Conservation (phyloP, 371 early-diverging fungal species). For the Rhizopus sp. region DNA sequence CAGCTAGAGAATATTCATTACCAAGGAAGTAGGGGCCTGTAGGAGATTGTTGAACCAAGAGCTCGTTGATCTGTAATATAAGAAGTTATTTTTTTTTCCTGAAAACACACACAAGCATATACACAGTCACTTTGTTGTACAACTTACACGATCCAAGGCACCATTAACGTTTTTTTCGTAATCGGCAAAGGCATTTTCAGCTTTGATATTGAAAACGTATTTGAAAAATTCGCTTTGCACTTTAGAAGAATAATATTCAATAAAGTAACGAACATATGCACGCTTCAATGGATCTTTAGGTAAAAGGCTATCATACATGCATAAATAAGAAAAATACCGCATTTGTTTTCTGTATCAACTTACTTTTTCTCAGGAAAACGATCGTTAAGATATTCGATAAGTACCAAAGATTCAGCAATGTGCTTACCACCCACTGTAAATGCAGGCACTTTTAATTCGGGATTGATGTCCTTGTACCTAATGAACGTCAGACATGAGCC, state of each 20-base stretch:
- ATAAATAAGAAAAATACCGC: neutral
- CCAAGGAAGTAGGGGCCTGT: constrained; percentile 68
- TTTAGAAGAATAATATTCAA: constrained; percentile 53
- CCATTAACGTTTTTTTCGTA: constrained; percentile 18
- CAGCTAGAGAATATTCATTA: constrained; percentile 58
- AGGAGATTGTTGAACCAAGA: constrained; percentile 46
- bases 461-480: constrained; percentile 54
- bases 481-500: neutral
- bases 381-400: constrained; percentile 52
- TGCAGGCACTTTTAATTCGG: constrained; percentile 56
- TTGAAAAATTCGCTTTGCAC: constrained; percentile 34
- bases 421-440: constrained; percentile 34
- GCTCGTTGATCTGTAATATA: constrained; percentile 34
- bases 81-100: neutral
- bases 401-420: constrained; percentile 55
- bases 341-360: constrained; percentile 4
- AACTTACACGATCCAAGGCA: constrained; percentile 35
- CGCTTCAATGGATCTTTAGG: constrained; percentile 48
- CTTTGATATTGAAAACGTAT: constrained; percentile 19
- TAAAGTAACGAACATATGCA: constrained; percentile 54
- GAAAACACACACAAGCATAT: no score
- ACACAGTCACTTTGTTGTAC: neutral
- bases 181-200: constrained; percentile 26
- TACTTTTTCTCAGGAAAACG: constrained; percentile 53
- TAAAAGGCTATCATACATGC: constrained; percentile 27